phyloP scores from a whole-genome alignment of 352 stramenopile species.

The Phytophthora nicotianae region DNA sequence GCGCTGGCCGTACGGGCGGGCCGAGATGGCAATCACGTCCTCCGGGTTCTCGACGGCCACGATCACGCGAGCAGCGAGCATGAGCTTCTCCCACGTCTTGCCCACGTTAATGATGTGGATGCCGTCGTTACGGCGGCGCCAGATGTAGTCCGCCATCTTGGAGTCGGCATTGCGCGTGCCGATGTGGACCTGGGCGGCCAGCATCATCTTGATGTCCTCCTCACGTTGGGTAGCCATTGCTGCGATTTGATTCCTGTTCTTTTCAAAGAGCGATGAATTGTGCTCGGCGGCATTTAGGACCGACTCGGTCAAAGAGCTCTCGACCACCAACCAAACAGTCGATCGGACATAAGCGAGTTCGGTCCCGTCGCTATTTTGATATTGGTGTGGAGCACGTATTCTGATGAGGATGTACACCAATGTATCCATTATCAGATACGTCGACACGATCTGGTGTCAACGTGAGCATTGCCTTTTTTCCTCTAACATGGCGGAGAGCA shows the following conservation, averaged over 20 bases:
- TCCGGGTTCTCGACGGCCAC: conserved; percentile 99
- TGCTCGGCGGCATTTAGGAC: conserved; percentile 1
- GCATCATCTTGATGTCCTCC: conserved; percentile 99
- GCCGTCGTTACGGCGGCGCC: conserved; percentile 97
- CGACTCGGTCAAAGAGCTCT: not conserved
- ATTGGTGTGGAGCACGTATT: conserved; percentile 15
- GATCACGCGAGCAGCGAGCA: conserved; percentile 99
- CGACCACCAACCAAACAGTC: conserved; percentile 33
- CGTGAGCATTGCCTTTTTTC: conserved; percentile 11
- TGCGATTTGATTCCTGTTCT: conserved; percentile 59
- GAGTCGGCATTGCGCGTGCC: conserved; percentile 99
- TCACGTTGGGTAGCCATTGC: conserved; percentile 92
- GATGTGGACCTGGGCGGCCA: conserved; percentile 99
- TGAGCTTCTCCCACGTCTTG: conserved; percentile 99
- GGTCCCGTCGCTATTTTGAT: not conserved
- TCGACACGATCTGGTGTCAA: conserved; percentile 25
- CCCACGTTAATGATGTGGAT: conserved; percentile 99
- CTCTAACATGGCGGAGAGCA: conserved; percentile 6
- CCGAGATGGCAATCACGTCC: conserved; percentile 99
- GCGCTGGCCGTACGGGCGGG: conserved; percentile 98
- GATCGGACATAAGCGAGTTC: conserved; percentile 9
- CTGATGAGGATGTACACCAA: conserved; percentile 1
- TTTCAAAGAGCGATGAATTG: conserved; percentile 57
- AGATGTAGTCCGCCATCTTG: conserved; percentile 99
- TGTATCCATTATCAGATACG: conserved; percentile 34